Evolutionary conservation across 106 monocot species (phyloP), one percentile per base, ranked within the genome.

Genomic region (Dendrobium chrysotoxum): DNA sequence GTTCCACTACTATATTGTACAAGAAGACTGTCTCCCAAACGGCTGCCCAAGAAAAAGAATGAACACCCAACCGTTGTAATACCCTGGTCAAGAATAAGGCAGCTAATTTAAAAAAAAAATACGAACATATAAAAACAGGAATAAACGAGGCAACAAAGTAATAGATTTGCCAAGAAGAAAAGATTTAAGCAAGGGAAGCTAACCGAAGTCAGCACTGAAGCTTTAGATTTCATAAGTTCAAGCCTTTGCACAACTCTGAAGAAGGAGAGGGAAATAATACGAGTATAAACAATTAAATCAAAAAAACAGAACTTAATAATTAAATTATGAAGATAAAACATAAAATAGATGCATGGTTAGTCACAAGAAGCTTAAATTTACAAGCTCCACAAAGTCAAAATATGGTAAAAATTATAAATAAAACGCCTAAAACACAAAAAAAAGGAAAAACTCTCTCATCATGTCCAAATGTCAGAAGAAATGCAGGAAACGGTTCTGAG

Each of bases 41-140:
- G 89, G 82, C 98, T 99, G 47, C 91, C 92, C 85, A 99, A 85
- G 89, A 99, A 99, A 88, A 99, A 99, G 79, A 99, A 99, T 17
- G 88, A 93, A 82, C 82, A 90, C 17, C 98, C 98, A 71, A 99
- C 80, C 79, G 93, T 91, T 76, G 91, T 82, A 72, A 95, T 88
- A 64, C 86, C 91, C 98, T 99, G 74, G 7, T 16, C 68, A 79
- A 71, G 65, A 82, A 77, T 16, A 80, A 74, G 50, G 1, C 5
- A 83, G 72, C 4, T 38, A 53, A 7, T 39, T 39, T 76, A 5
- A 75, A 3, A 84, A 28, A 2, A 3, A 84, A 30, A 3, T 11
- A 30, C 0, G 21, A 77, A 15, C 75, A 11, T 7, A 79, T 4
- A 23, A 35, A 28, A 28, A 30, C 15, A 16, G 15, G 40, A 64